Evolutionary conservation across 371 early-diverging fungal species (phyloP), one percentile per base, ranked within the genome.

Genomic region (Rhizopus microsporus): DNA sequence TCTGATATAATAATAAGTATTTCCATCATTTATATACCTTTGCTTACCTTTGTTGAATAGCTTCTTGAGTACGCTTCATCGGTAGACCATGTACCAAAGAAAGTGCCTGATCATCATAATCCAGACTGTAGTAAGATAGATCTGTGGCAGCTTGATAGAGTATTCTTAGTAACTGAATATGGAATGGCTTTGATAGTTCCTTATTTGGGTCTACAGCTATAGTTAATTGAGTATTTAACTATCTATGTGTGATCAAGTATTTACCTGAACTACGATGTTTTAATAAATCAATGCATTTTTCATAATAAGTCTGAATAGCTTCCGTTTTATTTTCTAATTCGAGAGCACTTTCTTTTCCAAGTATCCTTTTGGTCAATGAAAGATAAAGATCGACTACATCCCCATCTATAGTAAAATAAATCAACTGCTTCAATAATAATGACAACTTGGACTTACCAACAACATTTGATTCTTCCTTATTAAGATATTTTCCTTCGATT

Each of bases 31-130:
- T 34, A 29, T 7, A 10, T 8, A 4, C 1, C 23, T 0, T 13
- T 15, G n/a, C 9, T 30, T 71, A 72, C 75, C 67, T 75, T 31
- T 59, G 51, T 31, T 63, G 69, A 13, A 65, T 50, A n/a, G 66
- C 70, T 45, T 76, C 77, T 30, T 67, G 60, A 5, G 70, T 69
- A 35, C 71, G 66, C 48, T 65, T 68, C 33, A 71, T 63, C 17
- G 55, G 61, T 12, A 71, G 34, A 1, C 32, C 44, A 42, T 51
- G 57, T 7, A 77, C 40, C 31, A 67, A 48, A 7, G 57, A 44
- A 1, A 64, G 57, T 30, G 63, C 42, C 2, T 48, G 9, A 8
- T 52, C 15, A 44, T 71, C 67, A 39, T 63, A 65, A 31, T 44
- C 54, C 7, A 77, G 37, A 4, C 42, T 46, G 23, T 56, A 57